Evolutionary conservation across 345 rosid genomes (phyloP).

Genomic region (Acer saccharum): DNA sequence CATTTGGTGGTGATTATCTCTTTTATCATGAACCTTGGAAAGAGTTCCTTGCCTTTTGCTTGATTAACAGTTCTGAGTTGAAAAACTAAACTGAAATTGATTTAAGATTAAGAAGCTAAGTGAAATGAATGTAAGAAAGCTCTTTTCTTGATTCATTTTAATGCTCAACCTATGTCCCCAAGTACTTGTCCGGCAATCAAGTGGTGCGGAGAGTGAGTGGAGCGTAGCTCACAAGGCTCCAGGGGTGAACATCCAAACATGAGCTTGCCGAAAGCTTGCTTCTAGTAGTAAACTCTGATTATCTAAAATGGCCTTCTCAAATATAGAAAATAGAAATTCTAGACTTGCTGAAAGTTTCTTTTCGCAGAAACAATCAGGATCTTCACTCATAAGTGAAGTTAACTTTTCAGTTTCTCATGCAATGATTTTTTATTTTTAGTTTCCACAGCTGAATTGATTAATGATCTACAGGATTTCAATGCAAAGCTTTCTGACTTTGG

Average conservation of each 20-base stretch:
- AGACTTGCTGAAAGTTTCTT: neutral
- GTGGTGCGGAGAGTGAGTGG: neutral
- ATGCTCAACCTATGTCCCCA: neutral
- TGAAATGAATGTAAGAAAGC: neutral
- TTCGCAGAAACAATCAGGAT: neutral
- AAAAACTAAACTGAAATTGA: neutral
- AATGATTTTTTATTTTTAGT: neutral
- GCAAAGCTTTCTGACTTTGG: slow-evolving; percentile 98
- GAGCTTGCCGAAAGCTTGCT: slow-evolving; percentile 10
- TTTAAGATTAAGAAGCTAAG: neutral
- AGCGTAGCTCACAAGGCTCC: neutral
- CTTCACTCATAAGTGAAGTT: slow-evolving; percentile 2
- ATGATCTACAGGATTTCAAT: slow-evolving; percentile 64
- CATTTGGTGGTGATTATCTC: neutral
- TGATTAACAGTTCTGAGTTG: neutral
- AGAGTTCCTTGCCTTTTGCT: neutral
- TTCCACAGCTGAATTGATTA: slow-evolving; percentile 28
- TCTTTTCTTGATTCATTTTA: neutral
- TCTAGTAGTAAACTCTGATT: neutral
- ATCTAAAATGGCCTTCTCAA: neutral
- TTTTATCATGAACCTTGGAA: neutral
- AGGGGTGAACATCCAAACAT: neutral
- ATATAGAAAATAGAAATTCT: neutral
- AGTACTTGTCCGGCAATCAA: neutral
- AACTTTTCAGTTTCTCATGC: neutral